A percentile compares a stretch with the other conserved stretches of the same genome.
These are phyloP conservation scores for Peronospora farinosa DNA, from an alignment of 352 stramenopile species.

Conservation along the genomic window DNA sequence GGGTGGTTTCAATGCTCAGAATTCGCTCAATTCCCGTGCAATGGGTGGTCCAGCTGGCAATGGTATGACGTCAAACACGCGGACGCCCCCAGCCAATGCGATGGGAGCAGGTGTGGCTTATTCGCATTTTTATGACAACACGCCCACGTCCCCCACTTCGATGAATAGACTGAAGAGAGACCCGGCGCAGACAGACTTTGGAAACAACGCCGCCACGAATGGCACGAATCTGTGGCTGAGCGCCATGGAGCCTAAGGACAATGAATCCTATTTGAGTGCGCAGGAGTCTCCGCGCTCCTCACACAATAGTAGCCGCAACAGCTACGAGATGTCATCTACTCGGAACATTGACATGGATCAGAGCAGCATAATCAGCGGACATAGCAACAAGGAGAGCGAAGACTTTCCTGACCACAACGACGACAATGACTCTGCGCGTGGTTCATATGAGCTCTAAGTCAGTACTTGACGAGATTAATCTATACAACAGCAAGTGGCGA, in stretches of 20 bases:
- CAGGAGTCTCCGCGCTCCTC: slow-evolving; percentile 44
- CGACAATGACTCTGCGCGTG: slow-evolving; percentile 57
- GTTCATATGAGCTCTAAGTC: slow-evolving; percentile 73
- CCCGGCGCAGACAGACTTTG: slow-evolving; percentile 19
- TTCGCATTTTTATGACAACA: slow-evolving; percentile 70
- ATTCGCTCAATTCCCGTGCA: slow-evolving; percentile 37
- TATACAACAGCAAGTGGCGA: slow-evolving; percentile 16
- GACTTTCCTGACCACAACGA: slow-evolving; percentile 73
- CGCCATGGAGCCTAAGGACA: slow-evolving; percentile 76
- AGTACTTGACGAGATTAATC: slow-evolving; percentile 14
- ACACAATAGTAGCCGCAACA: slow-evolving; percentile 53
- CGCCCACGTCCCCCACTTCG: slow-evolving; percentile 48
- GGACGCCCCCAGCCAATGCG: slow-evolving; percentile 33
- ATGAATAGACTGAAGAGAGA: slow-evolving; percentile 29
- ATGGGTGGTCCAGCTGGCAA: slow-evolving; percentile 21
- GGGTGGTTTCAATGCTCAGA: slow-evolving; percentile 29
- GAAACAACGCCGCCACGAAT: slow-evolving; percentile 21
- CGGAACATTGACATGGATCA: slow-evolving; percentile 40
- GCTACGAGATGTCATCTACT: slow-evolving; percentile 40
- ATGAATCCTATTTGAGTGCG: slow-evolving; percentile 59
- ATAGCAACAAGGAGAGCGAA: slow-evolving; percentile 58
- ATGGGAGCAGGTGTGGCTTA: slow-evolving; percentile 54
- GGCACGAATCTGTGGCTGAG: slow-evolving; percentile 74
- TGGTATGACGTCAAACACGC: slow-evolving; percentile 22
- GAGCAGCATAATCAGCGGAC: slow-evolving; percentile 61